phyloP scores from a whole-genome alignment of 2,329 filamentous ascomycete species.

The Neodidymelliopsis sp. region DNA sequence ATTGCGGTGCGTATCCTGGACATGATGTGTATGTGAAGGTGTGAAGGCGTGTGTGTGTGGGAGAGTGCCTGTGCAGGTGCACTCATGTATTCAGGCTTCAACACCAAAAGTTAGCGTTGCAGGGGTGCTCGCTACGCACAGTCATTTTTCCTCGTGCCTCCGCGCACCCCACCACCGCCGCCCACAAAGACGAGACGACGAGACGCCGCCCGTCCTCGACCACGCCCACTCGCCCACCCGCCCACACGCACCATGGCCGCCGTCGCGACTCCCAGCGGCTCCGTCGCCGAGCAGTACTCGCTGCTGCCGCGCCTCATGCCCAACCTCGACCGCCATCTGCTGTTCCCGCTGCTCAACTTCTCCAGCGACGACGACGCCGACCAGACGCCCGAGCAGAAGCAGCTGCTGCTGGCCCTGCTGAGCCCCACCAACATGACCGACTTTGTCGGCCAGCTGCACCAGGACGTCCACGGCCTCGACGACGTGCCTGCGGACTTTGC shows the following conservation, averaged over 20 bases:
- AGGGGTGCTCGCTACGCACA: constrained; percentile 47
- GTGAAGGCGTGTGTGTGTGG: constrained; percentile 18
- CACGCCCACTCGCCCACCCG: constrained; percentile 7
- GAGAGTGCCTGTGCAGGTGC: too few relatives aligned
- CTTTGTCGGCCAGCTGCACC: constrained; percentile 91
- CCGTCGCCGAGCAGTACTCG: constrained; percentile 75
- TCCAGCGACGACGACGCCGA: constrained; percentile 82
- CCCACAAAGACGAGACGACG: too few relatives aligned
- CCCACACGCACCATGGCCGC: constrained; percentile 37
- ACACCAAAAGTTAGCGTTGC: constrained; percentile 48
- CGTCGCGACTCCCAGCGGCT: constrained; percentile 40
- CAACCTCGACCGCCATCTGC: constrained; percentile 92
- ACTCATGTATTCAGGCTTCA: too few relatives aligned
- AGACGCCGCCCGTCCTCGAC: constrained; percentile 25
- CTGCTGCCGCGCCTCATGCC: constrained; percentile 89
- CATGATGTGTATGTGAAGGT: constrained; percentile 32
- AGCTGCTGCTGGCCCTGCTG: constrained; percentile 90
- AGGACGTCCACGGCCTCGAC: constrained; percentile 82
- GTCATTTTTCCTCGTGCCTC: constrained; percentile 41
- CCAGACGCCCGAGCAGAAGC: constrained; percentile 74
- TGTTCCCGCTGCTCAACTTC: constrained; percentile 97
- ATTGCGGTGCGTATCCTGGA: constrained; percentile 46
- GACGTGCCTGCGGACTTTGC: constrained; percentile 84
- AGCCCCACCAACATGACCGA: constrained; percentile 99
- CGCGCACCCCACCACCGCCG: constrained; percentile 26